Base-by-base conservation (phyloP, 2,329 filamentous ascomycete genomes). In the Davidsoniella neocaledoniae region DNA sequence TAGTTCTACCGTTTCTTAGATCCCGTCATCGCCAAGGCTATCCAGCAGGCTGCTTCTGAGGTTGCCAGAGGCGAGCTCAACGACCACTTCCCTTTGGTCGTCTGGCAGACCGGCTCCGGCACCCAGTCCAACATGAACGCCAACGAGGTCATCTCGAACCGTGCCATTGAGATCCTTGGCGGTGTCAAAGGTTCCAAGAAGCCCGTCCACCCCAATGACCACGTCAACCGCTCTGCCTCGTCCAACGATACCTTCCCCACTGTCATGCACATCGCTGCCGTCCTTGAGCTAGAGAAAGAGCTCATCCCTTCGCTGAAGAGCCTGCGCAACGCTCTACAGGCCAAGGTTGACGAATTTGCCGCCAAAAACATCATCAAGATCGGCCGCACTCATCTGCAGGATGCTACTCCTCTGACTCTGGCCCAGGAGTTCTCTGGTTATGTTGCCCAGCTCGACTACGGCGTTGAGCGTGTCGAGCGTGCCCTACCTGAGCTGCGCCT, bases 111-210 rank as follows among this genome's bases (percentile, higher is more conserved):
- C 49, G 91, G 91, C 56, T 96, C 91, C 46, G 91, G 91, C 63
- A 96, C 91, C 26, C 91, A 96, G 74, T 95, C 88, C 66, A 96
- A 94, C 79, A 96, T 96, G 91, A 98, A 98, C 72, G 88, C 90
- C 64, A 98, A 98, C 73, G 91, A 98, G 68, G 91, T 98, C 68
- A 96, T 98, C 68, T 95, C 90, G 57, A 98, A 96, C 77, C 86
- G 91, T 57, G 91, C 91, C 57, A 96, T 96, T 67, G 90, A 96
- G 73, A 94, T 96, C 56, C 76, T 96, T 49, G 91, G 91, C 59
- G 91, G 91, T 60, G 76, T 75, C 57, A 94, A 87, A 85, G 91
- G 91, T 59, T 81, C 73, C 77, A 96, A 96, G 81, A 94, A 93
- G 74, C 91, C 91, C 25, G 91, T 98, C 56, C 91, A 98, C 71